These are phyloP conservation scores for Daedaleopsis sinensis DNA, from an alignment of 768 basidiomycete genomes.

Conservation along the genomic window DNA sequence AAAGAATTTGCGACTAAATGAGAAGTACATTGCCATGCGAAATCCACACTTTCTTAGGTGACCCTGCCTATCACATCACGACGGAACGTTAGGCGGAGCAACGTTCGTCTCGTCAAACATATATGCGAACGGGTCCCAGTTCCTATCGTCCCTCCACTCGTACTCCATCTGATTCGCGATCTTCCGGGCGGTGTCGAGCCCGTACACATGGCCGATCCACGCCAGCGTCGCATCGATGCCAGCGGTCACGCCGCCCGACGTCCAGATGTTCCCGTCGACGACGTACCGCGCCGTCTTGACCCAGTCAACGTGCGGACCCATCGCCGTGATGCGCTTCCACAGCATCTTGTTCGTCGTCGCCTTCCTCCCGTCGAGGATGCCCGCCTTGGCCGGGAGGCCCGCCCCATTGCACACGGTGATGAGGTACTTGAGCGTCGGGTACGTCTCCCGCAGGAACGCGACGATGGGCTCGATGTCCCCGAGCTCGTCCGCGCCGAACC, in stretches of 20 bases:
- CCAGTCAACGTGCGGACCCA: slow-evolving; percentile 25
- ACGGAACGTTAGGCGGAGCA: too few relatives aligned
- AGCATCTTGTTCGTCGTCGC: too few relatives aligned
- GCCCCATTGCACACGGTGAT: slow-evolving; percentile 40
- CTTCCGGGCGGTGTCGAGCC: background rate
- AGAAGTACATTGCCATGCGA: too few relatives aligned
- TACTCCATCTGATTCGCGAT: background rate
- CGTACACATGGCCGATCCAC: background rate
- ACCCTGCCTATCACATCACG: too few relatives aligned
- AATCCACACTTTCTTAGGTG: too few relatives aligned
- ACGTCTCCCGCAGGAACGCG: background rate
- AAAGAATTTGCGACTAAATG: too few relatives aligned
- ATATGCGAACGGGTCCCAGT: background rate
- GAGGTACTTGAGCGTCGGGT: slow-evolving; percentile 30
- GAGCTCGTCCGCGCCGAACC: background rate
- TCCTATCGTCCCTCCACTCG: background rate
- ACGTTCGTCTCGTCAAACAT: too few relatives aligned
- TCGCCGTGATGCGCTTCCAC: slow-evolving; percentile 24
- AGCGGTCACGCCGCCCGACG: slow-evolving; percentile 42
- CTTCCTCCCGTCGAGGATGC: slow-evolving; percentile 38
- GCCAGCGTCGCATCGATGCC: slow-evolving; percentile 16
- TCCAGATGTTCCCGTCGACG: too few relatives aligned
- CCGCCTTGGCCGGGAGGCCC: slow-evolving; percentile 35
- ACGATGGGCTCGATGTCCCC: background rate
- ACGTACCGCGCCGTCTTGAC: slow-evolving; percentile 41